phyloP scores from a whole-genome alignment of 805 yeast genomes.

The Saccharomycopsis javanensis region DNA sequence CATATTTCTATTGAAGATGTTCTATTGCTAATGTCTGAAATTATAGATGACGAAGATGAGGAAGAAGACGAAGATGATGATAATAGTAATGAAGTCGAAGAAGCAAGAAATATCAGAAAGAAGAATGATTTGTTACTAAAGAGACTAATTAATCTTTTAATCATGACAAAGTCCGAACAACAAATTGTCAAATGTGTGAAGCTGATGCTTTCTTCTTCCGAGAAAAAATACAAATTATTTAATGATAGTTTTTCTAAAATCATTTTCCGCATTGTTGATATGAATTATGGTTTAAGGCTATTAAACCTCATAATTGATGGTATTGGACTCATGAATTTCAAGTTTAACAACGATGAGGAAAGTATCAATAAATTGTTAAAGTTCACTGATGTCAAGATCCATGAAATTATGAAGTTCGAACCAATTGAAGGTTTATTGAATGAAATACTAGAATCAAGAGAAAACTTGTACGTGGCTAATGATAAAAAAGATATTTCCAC shows the following conservation, averaged over 20 bases:
- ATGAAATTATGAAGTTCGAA: slow-evolving; percentile 13
- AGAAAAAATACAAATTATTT: slow-evolving; percentile 6
- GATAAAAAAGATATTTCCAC: neutral
- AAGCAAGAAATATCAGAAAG: neutral
- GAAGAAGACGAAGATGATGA: neutral
- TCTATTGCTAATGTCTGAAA: slow-evolving; percentile 9
- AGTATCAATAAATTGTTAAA: slow-evolving; percentile 8
- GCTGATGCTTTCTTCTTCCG: slow-evolving; percentile 10
- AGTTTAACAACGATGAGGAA: slow-evolving; percentile 13
- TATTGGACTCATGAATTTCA: slow-evolving; percentile 18
- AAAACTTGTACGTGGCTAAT: neutral
- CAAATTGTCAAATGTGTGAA: slow-evolving; percentile 13
- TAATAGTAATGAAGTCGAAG: neutral
- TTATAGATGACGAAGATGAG: neutral
- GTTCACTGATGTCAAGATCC: slow-evolving; percentile 9
- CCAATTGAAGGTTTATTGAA: slow-evolving; percentile 8
- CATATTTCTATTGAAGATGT: slow-evolving; percentile 14
- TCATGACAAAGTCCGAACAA: slow-evolving; percentile 9
- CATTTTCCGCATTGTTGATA: slow-evolving; percentile 7
- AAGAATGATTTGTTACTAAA: slow-evolving; percentile 7
- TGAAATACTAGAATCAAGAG: slow-evolving; percentile 10
- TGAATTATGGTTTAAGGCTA: slow-evolving; percentile 10
- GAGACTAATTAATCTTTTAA: slow-evolving; percentile 6
- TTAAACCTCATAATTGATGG: slow-evolving; percentile 18
- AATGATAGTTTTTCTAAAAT: slow-evolving; percentile 13